Base-by-base conservation (phyloP, 192 early-diverging fungal genomes). In the Entomortierella parvispora region DNA sequence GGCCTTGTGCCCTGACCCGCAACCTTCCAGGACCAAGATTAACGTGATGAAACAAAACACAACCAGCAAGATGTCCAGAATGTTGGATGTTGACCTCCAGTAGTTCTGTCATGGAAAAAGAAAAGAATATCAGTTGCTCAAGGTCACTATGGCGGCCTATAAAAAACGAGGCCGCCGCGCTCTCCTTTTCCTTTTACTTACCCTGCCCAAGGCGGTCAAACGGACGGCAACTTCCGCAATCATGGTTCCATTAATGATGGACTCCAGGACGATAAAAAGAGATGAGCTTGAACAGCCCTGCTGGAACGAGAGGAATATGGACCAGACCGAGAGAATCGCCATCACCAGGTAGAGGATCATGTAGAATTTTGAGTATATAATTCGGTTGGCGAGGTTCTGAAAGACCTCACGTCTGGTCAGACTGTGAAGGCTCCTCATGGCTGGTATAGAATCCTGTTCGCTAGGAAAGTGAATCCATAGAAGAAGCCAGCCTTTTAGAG, bases 161-260 rank as follows among this genome's bases (percentile, higher is more conserved):
- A 20, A 34, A n/a, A 20, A 33, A 34, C 18, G 29, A 9, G 37
- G 37, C 37, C 12, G 7, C 37, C 12, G 12, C 37, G 5, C 37
- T 12, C 37, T 5, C 25, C 60, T 33, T 58, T 31, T 55, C 14
- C 26, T 0, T 40, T 55, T 71, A 83, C 82, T 49, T 84, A 90
- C 88, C 71, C 82, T 76, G 34, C 91, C 81, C 58, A 90, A 83
- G 3, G 93, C 93, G 0, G 92, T 69, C 4, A 85, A 70, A 17
- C 93, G 86, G 25, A 89, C 82, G 2, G 78, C 71, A 4, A 94
- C 90, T 71, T 94, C 93, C 20, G 86, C 66, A 51, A 91, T 87
- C 93, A 94, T 94, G 57, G 89, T 90, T 18, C 88, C 50, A 56
- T 92, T 93, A 51, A 94, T 86, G 20, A 89, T 83, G 26, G 86